Percentiles rank a stretch among this genome's conserved stretches.
phyloP scores from a whole-genome alignment of 2,329 filamentous ascomycete species.

The Diaporthe eres region DNA sequence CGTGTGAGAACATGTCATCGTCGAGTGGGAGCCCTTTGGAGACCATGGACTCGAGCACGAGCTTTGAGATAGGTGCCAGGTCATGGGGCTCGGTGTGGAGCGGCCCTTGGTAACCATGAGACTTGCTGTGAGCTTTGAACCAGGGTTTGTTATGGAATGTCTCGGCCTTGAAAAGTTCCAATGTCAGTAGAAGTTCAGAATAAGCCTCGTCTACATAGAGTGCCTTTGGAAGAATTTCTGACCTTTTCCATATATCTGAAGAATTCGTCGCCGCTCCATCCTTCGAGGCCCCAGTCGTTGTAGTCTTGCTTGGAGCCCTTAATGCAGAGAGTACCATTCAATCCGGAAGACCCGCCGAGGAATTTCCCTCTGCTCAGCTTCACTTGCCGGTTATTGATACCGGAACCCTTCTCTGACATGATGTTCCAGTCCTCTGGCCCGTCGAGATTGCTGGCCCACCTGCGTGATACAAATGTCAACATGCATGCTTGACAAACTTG shows the following conservation, averaged over 20 bases:
- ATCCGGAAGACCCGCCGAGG: constrained; percentile 12
- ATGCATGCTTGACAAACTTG: neutral
- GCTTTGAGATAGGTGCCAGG: constrained; percentile 21
- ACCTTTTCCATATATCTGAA: constrained; percentile 14
- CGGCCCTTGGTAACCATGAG: constrained; percentile 12
- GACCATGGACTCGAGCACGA: constrained; percentile 14
- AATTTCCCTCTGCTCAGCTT: constrained; percentile 23
- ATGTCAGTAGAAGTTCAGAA: neutral
- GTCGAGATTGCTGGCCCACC: constrained; percentile 19
- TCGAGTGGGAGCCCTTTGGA: constrained; percentile 14
- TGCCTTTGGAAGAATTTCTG: neutral
- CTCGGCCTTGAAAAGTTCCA: neutral
- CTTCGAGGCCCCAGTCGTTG: constrained; percentile 8
- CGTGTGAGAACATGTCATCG: constrained; percentile 31
- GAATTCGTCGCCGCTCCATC: constrained; percentile 24
- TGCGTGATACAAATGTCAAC: neutral
- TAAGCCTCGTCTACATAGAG: rapidly evolving
- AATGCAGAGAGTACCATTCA: constrained; percentile 24
- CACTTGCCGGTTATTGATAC: constrained; percentile 22
- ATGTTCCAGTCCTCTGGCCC: constrained; percentile 28
- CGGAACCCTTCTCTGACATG: constrained; percentile 1
- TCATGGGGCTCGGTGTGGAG: constrained; percentile 31
- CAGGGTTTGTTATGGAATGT: constrained; percentile 15
- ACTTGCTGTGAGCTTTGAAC: constrained; percentile 18
- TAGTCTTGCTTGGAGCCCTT: constrained; percentile 26